Base-by-base conservation (phyloP, 2,329 filamentous ascomycete species). In the Pseudocercospora fuligena region DNA sequence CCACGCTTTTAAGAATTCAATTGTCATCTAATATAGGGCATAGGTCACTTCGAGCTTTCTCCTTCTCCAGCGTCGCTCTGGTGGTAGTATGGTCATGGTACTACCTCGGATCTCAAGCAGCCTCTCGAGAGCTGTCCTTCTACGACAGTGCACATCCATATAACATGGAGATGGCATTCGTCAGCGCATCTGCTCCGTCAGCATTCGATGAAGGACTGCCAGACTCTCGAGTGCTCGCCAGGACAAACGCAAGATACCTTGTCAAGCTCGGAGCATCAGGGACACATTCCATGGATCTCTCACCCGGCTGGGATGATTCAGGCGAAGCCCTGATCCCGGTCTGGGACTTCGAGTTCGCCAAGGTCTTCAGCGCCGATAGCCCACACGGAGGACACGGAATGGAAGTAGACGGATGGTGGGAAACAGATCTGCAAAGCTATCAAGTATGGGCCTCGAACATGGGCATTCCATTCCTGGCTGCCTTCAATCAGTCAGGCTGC, bases 91-190 rank as follows among this genome's bases (percentile, higher is more conserved):
- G 54, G 54, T 58, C 54, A 58, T 58, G 54, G 54, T 58, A 29
- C 27, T 58, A 58, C 16, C 54, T 58, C 11, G 54, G 54, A 58
- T 58, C 54, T 58, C 54, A 58, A 33, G 54, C 54, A 29, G 54
- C 54, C 19, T 29, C 54, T 33, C 29, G 54, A 29, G 54, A 58
- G 54, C 27, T 58, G 16, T 23, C 21, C 3, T 58, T 16, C 19
- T 27, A 58, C 54, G 54, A 58, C 27, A 58, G 54, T 33, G 54
- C 54, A 58, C 21, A 16, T 12, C 54, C 54, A 3, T 29, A 29
- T 12, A 5, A 58, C 7, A 11, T 58, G 11, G 4, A 58, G 19
- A 58, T 58, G 54, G 54, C 54, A 1, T 58, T 58, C 16, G 27
- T 58, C 19, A 58, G 54, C 29, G 23, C 54, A 19, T 58, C 54